Conservation (phyloP, 1,284 basidiomycete species). For the Neotropicomus parvogracilis region DNA sequence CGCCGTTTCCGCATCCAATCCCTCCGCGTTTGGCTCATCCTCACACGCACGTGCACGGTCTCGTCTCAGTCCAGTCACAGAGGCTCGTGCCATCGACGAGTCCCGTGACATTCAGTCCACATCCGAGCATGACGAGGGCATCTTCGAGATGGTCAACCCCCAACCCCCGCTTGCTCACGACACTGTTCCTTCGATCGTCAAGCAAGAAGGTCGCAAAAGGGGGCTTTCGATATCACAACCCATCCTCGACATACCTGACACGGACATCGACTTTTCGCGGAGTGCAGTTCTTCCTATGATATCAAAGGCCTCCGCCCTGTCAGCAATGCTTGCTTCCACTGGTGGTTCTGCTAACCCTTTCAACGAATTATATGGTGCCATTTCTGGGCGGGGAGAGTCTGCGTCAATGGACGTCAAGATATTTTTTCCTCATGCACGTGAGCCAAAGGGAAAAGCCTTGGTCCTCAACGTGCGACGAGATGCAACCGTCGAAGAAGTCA, state of each 20-base stretch:
- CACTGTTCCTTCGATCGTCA: slow-evolving; percentile 15
- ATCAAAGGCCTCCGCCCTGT: slow-evolving; percentile 55
- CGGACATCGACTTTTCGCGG: slow-evolving; percentile 49
- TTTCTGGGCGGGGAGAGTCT: slow-evolving; percentile 69
- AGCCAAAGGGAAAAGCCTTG: slow-evolving; percentile 58
- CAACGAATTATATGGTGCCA: slow-evolving; percentile 74
- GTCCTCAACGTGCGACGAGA: slow-evolving; percentile 78
- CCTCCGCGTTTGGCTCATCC: slow-evolving; percentile 47
- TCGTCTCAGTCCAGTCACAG: slow-evolving; percentile 67
- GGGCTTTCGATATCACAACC: slow-evolving; percentile 27
- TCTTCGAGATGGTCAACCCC: slow-evolving; percentile 48
- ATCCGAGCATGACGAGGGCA: slow-evolving; percentile 28
- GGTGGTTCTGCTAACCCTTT: slow-evolving; percentile 72
- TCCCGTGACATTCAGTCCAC: slow-evolving; percentile 15
- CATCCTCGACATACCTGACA: slow-evolving; percentile 20
- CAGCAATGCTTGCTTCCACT: slow-evolving; percentile 61
- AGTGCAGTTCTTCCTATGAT: slow-evolving; percentile 43
- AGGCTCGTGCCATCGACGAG: slow-evolving; percentile 36
- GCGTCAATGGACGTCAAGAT: slow-evolving; percentile 69
- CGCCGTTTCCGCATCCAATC: slow-evolving; percentile 46
- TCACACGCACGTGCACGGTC: slow-evolving; percentile 43
- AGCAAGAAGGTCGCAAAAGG: slow-evolving; percentile 26
- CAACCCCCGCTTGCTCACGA: slow-evolving; percentile 17
- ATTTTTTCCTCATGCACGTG: slow-evolving; percentile 82
- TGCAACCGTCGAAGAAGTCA: slow-evolving; percentile 91